Conservation (phyloP, 148 eudicot genomes). For the Cornus florida region DNA sequence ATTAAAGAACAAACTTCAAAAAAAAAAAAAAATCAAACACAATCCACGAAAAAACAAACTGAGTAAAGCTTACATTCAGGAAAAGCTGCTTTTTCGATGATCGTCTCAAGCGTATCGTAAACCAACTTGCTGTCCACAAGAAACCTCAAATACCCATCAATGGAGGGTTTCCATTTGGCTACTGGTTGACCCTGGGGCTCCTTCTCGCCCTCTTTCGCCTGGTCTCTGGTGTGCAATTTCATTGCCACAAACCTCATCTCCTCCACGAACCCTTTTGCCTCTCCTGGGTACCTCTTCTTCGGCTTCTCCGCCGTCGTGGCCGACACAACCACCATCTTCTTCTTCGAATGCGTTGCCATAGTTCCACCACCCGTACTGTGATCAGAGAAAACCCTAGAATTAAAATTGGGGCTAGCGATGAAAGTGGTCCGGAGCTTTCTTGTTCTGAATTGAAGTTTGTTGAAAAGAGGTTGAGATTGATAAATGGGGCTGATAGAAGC, state of each 20-base stretch:
- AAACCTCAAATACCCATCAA: constrained; percentile 91
- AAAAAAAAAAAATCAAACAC: neutral
- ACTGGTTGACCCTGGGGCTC: constrained; percentile 58
- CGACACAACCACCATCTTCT: constrained; percentile 27
- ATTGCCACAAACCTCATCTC: constrained; percentile 97
- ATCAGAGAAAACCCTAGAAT: constrained; percentile 17
- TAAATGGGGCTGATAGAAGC: constrained; percentile 45
- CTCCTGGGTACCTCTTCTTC: constrained; percentile 56
- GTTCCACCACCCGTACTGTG: constrained; percentile 6
- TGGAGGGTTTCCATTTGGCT: constrained; percentile 75
- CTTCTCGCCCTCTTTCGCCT: constrained; percentile 79
- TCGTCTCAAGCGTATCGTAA: constrained; percentile 76
- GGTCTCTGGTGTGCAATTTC: constrained; percentile 85
- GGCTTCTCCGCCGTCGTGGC: constrained; percentile 37
- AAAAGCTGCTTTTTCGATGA: constrained; percentile 65
- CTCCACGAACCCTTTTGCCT: constrained; percentile 85
- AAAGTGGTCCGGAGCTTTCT: constrained; percentile 12
- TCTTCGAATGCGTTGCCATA: neutral
- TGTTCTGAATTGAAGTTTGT: constrained; percentile 25
- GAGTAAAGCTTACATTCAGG: constrained; percentile 64
- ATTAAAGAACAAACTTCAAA: no score
- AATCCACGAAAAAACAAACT: neutral
- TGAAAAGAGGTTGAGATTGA: constrained; percentile 26
- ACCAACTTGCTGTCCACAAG: constrained; percentile 92
- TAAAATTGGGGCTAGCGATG: constrained; percentile 13